Evolutionary conservation across 2,329 filamentous ascomycete genomes (phyloP).

Genomic region (Truncatella angustata): DNA sequence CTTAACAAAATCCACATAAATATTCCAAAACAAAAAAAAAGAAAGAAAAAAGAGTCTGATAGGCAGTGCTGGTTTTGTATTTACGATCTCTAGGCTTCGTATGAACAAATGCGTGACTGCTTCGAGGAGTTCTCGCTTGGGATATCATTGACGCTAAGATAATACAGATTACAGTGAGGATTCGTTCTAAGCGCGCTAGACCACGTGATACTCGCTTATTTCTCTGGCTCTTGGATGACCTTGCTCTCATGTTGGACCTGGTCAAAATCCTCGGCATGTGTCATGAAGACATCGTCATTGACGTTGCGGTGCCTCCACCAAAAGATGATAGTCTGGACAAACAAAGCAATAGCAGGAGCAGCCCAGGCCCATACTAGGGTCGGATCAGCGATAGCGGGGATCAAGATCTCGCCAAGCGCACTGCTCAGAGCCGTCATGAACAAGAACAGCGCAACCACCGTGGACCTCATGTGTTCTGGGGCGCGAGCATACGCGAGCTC

Average conservation of each 20-base stretch:
- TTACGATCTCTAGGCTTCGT: too few relatives aligned
- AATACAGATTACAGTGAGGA: too few relatives aligned
- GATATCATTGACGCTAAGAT: too few relatives aligned
- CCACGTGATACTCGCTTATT: too few relatives aligned
- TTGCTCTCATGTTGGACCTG: conserved; percentile 8
- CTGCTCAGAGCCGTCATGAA: conserved; percentile 58
- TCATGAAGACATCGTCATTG: conserved; percentile 47
- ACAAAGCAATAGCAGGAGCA: conserved; percentile 39
- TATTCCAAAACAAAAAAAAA: too few relatives aligned
- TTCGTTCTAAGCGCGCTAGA: too few relatives aligned
- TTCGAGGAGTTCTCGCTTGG: too few relatives aligned
- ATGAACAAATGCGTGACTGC: too few relatives aligned
- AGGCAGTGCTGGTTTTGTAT: too few relatives aligned
- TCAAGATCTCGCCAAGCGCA: conserved; percentile 44
- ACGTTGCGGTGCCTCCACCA: conserved; percentile 43
- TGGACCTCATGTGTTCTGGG: conserved; percentile 61
- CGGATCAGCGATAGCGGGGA: conserved; percentile 41
- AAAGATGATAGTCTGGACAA: conserved; percentile 45
- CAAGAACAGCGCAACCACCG: conserved; percentile 55
- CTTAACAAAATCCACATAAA: too few relatives aligned
- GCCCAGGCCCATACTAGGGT: conserved; percentile 33
- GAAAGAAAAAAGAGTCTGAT: too few relatives aligned
- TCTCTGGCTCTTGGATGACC: neutral
- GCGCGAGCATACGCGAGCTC: conserved; percentile 70
- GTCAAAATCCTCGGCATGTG: conserved; percentile 24